Evolutionary conservation across 2,329 filamentous ascomycete species (phyloP).

Genomic region (Clarireedia paspali): DNA sequence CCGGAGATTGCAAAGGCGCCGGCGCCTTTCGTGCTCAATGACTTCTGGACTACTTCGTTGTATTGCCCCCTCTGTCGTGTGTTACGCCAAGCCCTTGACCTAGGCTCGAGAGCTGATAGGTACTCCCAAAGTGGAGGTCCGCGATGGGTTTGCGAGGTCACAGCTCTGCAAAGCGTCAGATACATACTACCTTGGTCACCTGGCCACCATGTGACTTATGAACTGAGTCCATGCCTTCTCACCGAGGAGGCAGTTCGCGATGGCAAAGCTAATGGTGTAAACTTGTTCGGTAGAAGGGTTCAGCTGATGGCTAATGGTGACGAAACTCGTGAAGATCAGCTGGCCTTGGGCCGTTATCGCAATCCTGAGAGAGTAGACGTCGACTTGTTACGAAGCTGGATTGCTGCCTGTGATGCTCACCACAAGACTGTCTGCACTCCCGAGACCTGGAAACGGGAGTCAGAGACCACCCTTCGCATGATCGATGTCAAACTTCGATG

Average conservation of each 20-base stretch:
- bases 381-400: neutral
- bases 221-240: neutral
- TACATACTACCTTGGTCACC: neutral
- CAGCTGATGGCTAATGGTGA: neutral
- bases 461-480: neutral
- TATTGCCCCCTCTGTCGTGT: constrained; percentile 2
- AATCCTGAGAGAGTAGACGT: neutral
- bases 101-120: neutral
- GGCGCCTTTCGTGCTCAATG: neutral
- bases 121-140: neutral
- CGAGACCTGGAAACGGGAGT: neutral
- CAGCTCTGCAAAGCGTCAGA: neutral
- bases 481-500: constrained; percentile 3
- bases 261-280: neutral
- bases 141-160: neutral
- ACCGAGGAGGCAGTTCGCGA: neutral
- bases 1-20: neutral
- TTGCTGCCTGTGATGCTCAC: neutral
- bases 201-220: neutral
- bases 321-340: neutral
- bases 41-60: neutral
- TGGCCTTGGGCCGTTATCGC: neutral
- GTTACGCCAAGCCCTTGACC: neutral
- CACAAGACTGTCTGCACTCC: neutral
- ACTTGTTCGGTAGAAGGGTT: neutral